These are phyloP conservation scores for Artemisia annua DNA, from an alignment of 129 eudicot species.

Conservation along the genomic window DNA sequence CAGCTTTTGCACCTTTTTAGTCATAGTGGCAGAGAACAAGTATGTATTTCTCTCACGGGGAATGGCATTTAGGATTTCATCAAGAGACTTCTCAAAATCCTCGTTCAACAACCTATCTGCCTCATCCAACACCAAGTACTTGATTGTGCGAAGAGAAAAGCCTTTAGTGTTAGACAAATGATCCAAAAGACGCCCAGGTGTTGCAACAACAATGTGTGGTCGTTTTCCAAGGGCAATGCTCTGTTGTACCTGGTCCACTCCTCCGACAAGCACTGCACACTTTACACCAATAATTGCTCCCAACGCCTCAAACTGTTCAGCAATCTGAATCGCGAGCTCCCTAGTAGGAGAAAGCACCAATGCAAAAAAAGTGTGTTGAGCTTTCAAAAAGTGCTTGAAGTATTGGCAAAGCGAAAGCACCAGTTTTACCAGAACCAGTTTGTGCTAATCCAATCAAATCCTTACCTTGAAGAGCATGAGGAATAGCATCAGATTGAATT, in stretches of 20 bases:
- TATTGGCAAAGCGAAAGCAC: slow-evolving; percentile 91
- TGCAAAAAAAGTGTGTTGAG: slow-evolving; percentile 69
- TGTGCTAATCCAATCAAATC: slow-evolving; percentile 95
- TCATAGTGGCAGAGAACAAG: slow-evolving; percentile 94
- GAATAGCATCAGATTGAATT: slow-evolving; percentile 75
- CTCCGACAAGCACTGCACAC: slow-evolving; percentile 95
- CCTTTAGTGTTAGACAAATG: slow-evolving; percentile 95
- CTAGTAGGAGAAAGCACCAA: slow-evolving; percentile 91
- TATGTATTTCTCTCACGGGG: slow-evolving; percentile 86
- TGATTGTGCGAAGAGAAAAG: slow-evolving; percentile 75
- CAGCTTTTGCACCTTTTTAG: slow-evolving; percentile 88
- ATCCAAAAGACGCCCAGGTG: slow-evolving; percentile 98
- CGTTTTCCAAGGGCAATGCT: slow-evolving; percentile 74
- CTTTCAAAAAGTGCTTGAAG: slow-evolving; percentile 58
- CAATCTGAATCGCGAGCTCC: slow-evolving; percentile 93
- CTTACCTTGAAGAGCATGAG: slow-evolving; percentile 84
- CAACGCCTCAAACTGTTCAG: slow-evolving; percentile 87
- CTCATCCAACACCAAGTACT: slow-evolving; percentile 91
- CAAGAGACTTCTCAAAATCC: slow-evolving; percentile 82
- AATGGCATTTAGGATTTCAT: slow-evolving; percentile 73
- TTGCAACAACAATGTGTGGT: slow-evolving; percentile 90
- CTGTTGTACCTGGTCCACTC: slow-evolving; percentile 78
- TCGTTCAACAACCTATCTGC: slow-evolving; percentile 92
- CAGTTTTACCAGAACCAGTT: slow-evolving; percentile 98
- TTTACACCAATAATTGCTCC: slow-evolving; percentile 73